A percentile compares a stretch with the other conserved stretches of the same genome.
Conservation (phyloP, 2,329 filamentous ascomycete species). For the Harringtonia lauricola region DNA sequence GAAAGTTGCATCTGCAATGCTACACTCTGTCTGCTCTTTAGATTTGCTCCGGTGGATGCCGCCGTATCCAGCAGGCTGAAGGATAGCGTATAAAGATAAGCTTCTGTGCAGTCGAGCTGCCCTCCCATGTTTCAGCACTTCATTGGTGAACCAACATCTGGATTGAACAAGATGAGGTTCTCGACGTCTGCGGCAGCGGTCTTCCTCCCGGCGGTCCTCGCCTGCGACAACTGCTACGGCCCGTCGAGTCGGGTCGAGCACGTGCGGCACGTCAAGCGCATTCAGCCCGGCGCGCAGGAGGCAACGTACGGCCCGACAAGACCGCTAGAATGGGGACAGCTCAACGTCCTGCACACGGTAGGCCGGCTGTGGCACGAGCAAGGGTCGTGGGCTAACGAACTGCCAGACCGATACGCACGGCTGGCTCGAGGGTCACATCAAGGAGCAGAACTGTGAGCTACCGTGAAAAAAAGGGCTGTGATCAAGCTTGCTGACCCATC, state of each 20-base stretch:
- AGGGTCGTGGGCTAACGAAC: too few relatives aligned
- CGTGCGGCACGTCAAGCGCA: slow-evolving; percentile 35
- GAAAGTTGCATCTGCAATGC: too few relatives aligned
- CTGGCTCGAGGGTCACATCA: slow-evolving; percentile 49
- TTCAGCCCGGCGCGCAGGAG: slow-evolving; percentile 32
- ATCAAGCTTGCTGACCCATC: neutral
- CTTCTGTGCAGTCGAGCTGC: too few relatives aligned
- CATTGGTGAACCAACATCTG: too few relatives aligned
- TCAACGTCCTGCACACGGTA: slow-evolving; percentile 50
- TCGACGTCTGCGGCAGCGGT: neutral
- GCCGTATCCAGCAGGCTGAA: too few relatives aligned
- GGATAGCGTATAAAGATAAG: too few relatives aligned
- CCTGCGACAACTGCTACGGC: slow-evolving; percentile 31
- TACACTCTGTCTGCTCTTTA: too few relatives aligned
- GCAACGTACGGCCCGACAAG: slow-evolving; percentile 30
- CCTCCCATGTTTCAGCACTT: too few relatives aligned
- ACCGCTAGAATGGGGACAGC: slow-evolving; percentile 48
- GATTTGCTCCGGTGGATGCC: too few relatives aligned
- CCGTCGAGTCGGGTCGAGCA: slow-evolving; percentile 24
- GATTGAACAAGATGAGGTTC: neutral
- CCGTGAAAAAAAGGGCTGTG: neutral
- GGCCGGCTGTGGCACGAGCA: too few relatives aligned
- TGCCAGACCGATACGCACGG: slow-evolving; percentile 49
- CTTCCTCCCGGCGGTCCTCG: slow-evolving; percentile 13
- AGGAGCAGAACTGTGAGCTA: slow-evolving; percentile 40